A percentile compares a stretch with the other conserved stretches of the same genome.
These are phyloP conservation scores for Simmondsia chinensis DNA, from an alignment of 148 eudicot genomes.

Conservation along the genomic window DNA sequence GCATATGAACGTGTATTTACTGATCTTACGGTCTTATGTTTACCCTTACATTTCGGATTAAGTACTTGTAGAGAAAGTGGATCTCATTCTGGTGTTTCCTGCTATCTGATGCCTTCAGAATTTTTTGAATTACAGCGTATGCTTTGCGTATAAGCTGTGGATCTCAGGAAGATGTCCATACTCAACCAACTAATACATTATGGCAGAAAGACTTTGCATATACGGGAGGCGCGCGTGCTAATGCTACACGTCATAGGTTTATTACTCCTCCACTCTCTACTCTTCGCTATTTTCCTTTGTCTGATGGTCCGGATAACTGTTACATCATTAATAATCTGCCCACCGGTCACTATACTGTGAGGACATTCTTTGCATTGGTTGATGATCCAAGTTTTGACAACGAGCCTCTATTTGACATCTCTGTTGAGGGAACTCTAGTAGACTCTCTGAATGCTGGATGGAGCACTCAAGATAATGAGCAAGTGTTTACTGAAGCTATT, in stretches of 20 bases:
- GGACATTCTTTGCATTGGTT: conserved; percentile 70
- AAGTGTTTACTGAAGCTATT: conserved; percentile 70
- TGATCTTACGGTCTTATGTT: too few species aligned
- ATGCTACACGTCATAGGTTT: conserved; percentile 77
- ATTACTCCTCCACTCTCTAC: conserved; percentile 66
- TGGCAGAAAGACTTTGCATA: conserved; percentile 90
- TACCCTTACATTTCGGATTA: too few species aligned
- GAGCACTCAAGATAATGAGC: conserved; percentile 76
- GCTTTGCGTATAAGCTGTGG: conserved; percentile 93
- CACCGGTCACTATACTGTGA: conserved; percentile 63
- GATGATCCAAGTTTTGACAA: conserved; percentile 70
- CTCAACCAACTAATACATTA: conserved; percentile 61
- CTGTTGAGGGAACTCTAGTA: conserved; percentile 72
- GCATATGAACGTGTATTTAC: too few species aligned
- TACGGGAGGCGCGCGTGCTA: conserved; percentile 75
- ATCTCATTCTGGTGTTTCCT: too few species aligned
- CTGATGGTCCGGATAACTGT: conserved; percentile 92
- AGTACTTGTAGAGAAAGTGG: too few species aligned
- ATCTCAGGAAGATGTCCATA: conserved; percentile 52
- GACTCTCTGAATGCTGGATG: conserved; percentile 75
- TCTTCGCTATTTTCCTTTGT: conserved; percentile 78
- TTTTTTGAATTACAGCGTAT: conserved; percentile 37
- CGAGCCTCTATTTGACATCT: conserved; percentile 88
- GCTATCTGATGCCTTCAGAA: too few species aligned
- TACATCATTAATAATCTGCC: conserved; percentile 66